Conservation (phyloP, 176 grass and related monocot genomes). For the Oryza glaberrima region DNA sequence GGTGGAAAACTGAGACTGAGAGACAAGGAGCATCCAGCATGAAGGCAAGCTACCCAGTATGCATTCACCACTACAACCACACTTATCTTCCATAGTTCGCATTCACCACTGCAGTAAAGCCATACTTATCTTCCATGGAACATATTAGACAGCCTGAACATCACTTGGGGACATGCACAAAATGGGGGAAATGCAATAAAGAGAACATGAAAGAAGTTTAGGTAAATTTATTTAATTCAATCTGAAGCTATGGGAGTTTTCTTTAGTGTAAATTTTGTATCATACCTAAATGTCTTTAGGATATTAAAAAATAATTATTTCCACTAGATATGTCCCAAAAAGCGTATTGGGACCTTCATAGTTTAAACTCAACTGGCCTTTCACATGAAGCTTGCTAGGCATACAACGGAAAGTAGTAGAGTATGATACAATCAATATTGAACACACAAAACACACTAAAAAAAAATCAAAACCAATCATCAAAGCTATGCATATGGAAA, state of each 20-base stretch:
- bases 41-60: not conserved
- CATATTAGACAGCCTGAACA: not conserved
- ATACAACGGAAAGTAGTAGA: not conserved
- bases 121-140: not conserved
- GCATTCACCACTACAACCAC: not conserved
- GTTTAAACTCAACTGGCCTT: not conserved
- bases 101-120: not conserved
- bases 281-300: not conserved
- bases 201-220: not conserved
- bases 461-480: not conserved
- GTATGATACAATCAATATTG: not conserved
- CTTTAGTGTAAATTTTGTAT: not conserved
- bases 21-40: not conserved
- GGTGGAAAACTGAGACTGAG: not conserved
- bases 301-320: not conserved
- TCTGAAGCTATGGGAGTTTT: not conserved
- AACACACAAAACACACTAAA: not conserved
- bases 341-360: not conserved
- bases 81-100: not conserved
- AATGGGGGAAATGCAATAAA: not conserved
- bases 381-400: not conserved
- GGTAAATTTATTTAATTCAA: not conserved
- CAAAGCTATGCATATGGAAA: not conserved
- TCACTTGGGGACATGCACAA: constrained; percentile 17
- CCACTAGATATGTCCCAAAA: not conserved